These are phyloP conservation scores for Monosporascus sp. DNA, from an alignment of 2,329 filamentous ascomycete genomes.

Conservation along the genomic window DNA sequence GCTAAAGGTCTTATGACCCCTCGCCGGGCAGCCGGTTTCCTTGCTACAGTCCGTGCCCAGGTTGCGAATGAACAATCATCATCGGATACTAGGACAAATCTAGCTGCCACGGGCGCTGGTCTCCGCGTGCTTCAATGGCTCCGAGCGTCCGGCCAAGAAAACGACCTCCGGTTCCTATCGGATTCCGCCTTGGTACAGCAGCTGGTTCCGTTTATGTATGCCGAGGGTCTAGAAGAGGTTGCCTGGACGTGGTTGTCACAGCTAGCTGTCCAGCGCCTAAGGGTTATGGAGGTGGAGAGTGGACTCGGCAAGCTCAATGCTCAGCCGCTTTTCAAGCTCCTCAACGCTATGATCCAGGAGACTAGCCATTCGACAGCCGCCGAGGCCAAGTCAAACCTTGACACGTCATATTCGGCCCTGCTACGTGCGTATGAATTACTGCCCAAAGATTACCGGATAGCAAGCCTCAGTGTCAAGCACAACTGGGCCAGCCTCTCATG, in stretches of 20 bases:
- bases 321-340: slow-evolving; percentile 32
- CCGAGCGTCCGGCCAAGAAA: slow-evolving; percentile 42
- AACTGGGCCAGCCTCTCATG: slow-evolving; percentile 46
- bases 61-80: slow-evolving; percentile 28
- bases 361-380: slow-evolving; percentile 19
- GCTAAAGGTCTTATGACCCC: slow-evolving; percentile 51
- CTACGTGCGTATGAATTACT: slow-evolving; percentile 40
- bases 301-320: slow-evolving; percentile 8
- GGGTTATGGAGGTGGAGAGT: slow-evolving; percentile 14
- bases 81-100: slow-evolving; percentile 25
- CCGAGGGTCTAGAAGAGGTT: slow-evolving; percentile 45
- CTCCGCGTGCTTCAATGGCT: slow-evolving; percentile 49
- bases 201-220: slow-evolving; percentile 45
- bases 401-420: slow-evolving; percentile 44
- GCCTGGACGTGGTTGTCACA: slow-evolving; percentile 48
- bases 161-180: slow-evolving; percentile 39
- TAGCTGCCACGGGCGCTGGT: slow-evolving; percentile 39
- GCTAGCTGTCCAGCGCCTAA: slow-evolving; percentile 20
- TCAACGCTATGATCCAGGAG: slow-evolving; percentile 33
- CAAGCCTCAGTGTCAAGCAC: slow-evolving; percentile 30
- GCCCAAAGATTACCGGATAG: slow-evolving; percentile 26
- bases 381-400: slow-evolving; percentile 33
- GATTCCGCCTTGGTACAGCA: slow-evolving; percentile 31
- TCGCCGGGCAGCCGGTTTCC: slow-evolving; percentile 47
- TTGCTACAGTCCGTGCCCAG: slow-evolving; percentile 41